Percentiles rank a stretch among this genome's conserved stretches.
phyloP scores from a whole-genome alignment of 2,329 filamentous ascomycete species.

The Graphiopsis chlorocephala region DNA sequence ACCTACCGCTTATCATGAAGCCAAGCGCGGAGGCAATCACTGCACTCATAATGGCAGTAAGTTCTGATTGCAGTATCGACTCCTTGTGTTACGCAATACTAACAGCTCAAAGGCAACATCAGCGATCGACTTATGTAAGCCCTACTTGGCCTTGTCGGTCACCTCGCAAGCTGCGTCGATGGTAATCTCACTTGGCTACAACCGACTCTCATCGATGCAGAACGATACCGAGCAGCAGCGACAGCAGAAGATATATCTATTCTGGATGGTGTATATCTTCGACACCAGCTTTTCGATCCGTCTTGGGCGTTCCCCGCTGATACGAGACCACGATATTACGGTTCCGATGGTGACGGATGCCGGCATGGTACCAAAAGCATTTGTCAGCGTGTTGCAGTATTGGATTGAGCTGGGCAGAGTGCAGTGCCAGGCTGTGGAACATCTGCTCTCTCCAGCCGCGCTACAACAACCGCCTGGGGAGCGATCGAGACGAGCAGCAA shows the following conservation, averaged over 20 bases:
- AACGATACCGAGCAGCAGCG: constrained; percentile 15
- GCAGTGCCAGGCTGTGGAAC: constrained; percentile 49
- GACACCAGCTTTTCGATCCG: constrained; percentile 59
- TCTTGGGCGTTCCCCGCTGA: constrained; percentile 53
- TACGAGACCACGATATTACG: constrained; percentile 61
- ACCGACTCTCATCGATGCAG: constrained; percentile 19
- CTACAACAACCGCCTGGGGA: constrained; percentile 16
- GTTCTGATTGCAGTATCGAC: not conserved
- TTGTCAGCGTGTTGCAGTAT: constrained; percentile 48
- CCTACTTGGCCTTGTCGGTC: constrained; percentile 64
- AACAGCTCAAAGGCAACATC: constrained; percentile 51
- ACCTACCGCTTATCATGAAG: constrained; percentile 18
- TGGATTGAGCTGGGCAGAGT: constrained; percentile 58
- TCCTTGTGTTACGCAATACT: not conserved
- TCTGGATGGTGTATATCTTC: constrained; percentile 60
- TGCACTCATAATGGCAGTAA: constrained; percentile 20
- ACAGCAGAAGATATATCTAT: constrained; percentile 44
- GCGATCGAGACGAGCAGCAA: constrained; percentile 9
- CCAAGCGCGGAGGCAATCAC: constrained; percentile 17
- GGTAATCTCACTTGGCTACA: constrained; percentile 53
- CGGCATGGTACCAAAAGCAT: constrained; percentile 35
- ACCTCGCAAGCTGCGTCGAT: constrained; percentile 58
- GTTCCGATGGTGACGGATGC: constrained; percentile 39
- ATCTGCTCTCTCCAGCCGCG: constrained; percentile 14
- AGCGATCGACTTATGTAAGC: constrained; percentile 60